These are phyloP conservation scores for Stephanodiscus triporus DNA, from an alignment of 108 stramenopile species.

Conservation along the genomic window DNA sequence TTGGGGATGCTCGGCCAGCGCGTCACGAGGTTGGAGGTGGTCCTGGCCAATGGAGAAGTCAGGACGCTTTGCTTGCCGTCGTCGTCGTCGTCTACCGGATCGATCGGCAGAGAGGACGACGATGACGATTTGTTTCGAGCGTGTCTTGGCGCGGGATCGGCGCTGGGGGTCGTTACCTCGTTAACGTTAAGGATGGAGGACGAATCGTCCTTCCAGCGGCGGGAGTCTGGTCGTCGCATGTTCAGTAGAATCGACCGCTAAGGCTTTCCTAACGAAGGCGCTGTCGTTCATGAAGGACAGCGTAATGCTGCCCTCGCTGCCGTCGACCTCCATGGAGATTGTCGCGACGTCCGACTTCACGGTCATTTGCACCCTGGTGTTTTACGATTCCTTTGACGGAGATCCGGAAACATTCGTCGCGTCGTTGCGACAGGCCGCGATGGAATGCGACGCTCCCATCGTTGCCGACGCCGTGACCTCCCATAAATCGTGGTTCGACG, in stretches of 20 bases:
- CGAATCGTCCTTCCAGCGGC: constrained; percentile 17
- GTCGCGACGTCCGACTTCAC: constrained; percentile 16
- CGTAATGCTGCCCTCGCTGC: constrained; percentile 6
- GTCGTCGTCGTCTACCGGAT: not conserved
- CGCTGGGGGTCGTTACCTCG: constrained; percentile 35
- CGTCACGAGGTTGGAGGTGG: constrained; percentile 17
- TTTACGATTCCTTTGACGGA: constrained; percentile 29
- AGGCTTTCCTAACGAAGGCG: constrained; percentile 12
- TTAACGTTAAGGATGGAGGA: constrained; percentile 25
- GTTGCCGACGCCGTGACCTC: constrained; percentile 24
- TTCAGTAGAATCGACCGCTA: constrained; percentile 6
- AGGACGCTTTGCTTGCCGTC: not conserved
- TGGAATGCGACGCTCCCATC: constrained; percentile 17
- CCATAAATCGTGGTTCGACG: constrained; percentile 28
- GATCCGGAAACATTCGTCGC: constrained; percentile 8
- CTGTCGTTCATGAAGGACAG: constrained; percentile 20
- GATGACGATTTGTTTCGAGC: constrained; percentile 23
- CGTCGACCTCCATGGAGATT: constrained; percentile 33
- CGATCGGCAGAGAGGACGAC: not conserved
- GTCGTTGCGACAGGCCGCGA: constrained; percentile 17
- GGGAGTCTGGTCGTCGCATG: constrained; percentile 27
- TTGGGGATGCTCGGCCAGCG: constrained; percentile 35
- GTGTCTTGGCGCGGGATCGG: constrained; percentile 32
- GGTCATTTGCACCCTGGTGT: constrained; percentile 23
- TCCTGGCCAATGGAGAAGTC: constrained; percentile 21